phyloP scores from a whole-genome alignment of 345 rosid genomes.

The Lumnitzera racemosa region DNA sequence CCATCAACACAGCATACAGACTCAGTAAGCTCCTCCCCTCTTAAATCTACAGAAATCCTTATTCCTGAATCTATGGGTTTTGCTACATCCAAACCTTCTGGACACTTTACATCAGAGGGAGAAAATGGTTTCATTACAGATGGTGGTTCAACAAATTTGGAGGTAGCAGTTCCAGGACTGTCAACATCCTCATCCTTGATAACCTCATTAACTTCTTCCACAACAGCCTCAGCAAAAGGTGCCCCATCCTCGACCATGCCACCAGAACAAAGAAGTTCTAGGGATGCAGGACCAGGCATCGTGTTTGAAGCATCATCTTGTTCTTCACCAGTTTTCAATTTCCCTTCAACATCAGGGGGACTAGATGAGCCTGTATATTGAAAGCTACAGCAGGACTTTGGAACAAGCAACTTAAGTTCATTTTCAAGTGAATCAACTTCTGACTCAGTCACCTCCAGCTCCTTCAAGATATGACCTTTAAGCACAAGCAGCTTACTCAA shows the following conservation, averaged over 20 bases:
- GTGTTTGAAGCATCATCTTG: slow-evolving; percentile 22
- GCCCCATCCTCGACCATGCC: slow-evolving; percentile 22
- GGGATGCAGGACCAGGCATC: slow-evolving; percentile 30
- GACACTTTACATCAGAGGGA: slow-evolving; percentile 19
- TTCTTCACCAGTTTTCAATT: slow-evolving; percentile 19
- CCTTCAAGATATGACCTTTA: slow-evolving; percentile 63
- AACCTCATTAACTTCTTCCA: slow-evolving; percentile 28
- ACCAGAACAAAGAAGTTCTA: slow-evolving; percentile 33
- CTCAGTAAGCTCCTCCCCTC: slow-evolving; percentile 12
- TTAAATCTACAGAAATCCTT: slow-evolving; percentile 12
- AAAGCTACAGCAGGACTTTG: slow-evolving; percentile 24
- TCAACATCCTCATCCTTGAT: slow-evolving; percentile 48
- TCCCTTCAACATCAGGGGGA: slow-evolving; percentile 20
- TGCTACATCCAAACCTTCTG: slow-evolving; percentile 18
- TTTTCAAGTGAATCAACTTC: slow-evolving; percentile 88
- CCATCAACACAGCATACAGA: slow-evolving; percentile 4
- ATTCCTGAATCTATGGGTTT: slow-evolving; percentile 12
- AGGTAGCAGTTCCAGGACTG: slow-evolving; percentile 64
- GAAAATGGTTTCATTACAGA: slow-evolving; percentile 18
- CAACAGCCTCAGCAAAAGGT: slow-evolving; percentile 27
- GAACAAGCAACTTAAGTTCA: slow-evolving; percentile 50
- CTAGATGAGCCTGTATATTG: slow-evolving; percentile 23
- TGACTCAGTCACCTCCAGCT: slow-evolving; percentile 64
- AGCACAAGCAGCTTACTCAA: slow-evolving; percentile 52
- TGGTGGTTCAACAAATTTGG: slow-evolving; percentile 38